Conservation (phyloP, 306 rosid genomes). For the Abrus precatorius region DNA sequence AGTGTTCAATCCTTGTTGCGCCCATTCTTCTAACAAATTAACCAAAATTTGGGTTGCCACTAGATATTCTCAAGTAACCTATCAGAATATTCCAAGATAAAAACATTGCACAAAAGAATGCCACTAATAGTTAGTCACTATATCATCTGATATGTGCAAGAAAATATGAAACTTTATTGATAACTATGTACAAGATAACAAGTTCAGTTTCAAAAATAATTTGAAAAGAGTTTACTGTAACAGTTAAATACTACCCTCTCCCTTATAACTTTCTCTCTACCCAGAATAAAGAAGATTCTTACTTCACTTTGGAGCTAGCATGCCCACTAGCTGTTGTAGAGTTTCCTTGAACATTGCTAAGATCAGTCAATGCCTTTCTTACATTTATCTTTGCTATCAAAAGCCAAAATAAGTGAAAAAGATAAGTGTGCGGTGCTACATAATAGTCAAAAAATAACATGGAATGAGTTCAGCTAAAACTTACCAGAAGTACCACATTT, state of each 20-base stretch:
- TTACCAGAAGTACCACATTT: conserved; percentile 61
- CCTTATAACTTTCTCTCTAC: conserved; percentile 26
- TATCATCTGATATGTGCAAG: conserved; percentile 10
- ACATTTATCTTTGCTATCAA: conserved; percentile 54
- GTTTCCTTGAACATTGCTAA: conserved; percentile 69
- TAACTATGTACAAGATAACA: neutral
- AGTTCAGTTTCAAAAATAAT: conserved; percentile 7
- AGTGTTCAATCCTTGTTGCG: neutral
- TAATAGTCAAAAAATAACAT: neutral
- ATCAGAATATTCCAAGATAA: conserved; percentile 12
- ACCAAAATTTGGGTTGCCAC: conserved; percentile 25
- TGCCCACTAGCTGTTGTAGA: conserved; percentile 49
- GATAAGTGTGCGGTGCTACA: conserved; percentile 16
- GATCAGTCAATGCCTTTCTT: conserved; percentile 83
- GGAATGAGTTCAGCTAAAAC: conserved; percentile 39
- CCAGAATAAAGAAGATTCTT: conserved; percentile 52
- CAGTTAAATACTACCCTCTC: neutral
- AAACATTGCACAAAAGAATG: conserved; percentile 18
- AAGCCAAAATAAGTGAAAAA: conserved; percentile 19
- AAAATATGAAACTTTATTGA: neutral
- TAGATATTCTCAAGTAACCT: conserved; percentile 1
- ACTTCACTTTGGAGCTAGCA: conserved; percentile 66
- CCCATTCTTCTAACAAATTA: neutral
- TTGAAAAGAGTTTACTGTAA: neutral
- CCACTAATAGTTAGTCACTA: neutral